phyloP scores from a whole-genome alignment of 2,329 filamentous ascomycete genomes.

The Venturia carpophila region DNA sequence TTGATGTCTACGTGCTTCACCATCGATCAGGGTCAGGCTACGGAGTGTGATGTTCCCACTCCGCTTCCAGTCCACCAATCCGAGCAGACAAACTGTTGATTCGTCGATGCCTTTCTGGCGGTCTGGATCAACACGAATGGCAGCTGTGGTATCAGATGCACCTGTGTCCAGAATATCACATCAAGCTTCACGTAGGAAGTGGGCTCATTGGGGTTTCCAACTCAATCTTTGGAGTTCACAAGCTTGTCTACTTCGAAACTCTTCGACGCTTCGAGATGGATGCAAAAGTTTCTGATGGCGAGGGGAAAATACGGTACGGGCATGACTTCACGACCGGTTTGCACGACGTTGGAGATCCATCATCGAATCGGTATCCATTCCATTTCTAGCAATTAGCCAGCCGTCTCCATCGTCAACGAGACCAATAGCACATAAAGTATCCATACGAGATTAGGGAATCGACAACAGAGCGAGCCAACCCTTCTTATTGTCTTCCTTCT shows the following conservation, averaged over 20 bases:
- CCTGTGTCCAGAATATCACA: not conserved
- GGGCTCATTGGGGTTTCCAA: not conserved
- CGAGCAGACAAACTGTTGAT: not conserved
- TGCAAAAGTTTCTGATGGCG: too few species aligned
- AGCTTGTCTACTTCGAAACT: too few species aligned
- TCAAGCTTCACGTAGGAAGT: not conserved
- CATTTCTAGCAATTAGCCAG: not conserved
- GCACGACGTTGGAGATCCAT: not conserved
- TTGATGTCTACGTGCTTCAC: not conserved
- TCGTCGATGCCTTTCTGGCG: not conserved
- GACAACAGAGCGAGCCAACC: not conserved
- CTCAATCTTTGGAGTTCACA: too few species aligned
- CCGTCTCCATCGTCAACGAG: constrained; percentile 1
- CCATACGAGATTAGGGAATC: not conserved
- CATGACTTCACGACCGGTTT: not conserved
- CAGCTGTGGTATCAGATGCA: not conserved
- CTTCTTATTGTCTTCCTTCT: not conserved
- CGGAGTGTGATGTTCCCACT: not conserved
- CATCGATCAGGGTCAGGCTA: constrained; percentile 7
- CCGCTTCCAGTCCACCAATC: not conserved
- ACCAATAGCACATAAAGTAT: constrained; percentile 1
- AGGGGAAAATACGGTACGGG: too few species aligned
- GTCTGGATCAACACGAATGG: constrained; percentile 6
- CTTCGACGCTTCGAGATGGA: too few species aligned
- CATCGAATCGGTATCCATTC: constrained; percentile 6